Percentiles rank a stretch among this genome's conserved stretches.
These are phyloP conservation scores for Allomyces macrogynus DNA, from an alignment of 192 early-diverging fungal species.

Conservation along the genomic window DNA sequence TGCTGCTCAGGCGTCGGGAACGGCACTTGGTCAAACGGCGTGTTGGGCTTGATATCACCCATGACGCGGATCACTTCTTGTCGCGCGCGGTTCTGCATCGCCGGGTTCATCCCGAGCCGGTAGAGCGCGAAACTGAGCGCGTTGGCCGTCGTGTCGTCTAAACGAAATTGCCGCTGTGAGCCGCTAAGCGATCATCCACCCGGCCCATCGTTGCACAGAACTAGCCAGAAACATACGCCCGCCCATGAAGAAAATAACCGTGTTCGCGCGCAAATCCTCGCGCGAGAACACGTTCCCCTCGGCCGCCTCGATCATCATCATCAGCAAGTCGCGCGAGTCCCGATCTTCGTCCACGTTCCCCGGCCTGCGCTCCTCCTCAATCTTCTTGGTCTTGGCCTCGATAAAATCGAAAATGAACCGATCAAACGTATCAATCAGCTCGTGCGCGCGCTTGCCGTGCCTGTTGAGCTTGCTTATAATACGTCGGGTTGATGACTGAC, in stretches of 20 bases:
- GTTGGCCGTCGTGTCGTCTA: conserved; percentile 28
- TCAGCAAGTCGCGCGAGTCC: conserved; percentile 9
- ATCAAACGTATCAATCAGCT: no score
- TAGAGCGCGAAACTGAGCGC: conserved; percentile 27
- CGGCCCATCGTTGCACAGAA: no score
- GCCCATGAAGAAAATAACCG: conserved; percentile 28
- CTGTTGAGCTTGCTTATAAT: conserved; percentile 15
- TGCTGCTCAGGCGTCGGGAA: not conserved
- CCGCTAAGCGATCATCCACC: no score
- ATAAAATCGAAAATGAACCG: conserved; percentile 17
- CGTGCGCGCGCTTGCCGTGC: no score
- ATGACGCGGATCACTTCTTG: conserved; percentile 26
- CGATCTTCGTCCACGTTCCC: conserved; percentile 4
- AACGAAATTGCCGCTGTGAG: no score
- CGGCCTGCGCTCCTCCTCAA: not conserved
- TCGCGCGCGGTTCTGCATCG: conserved; percentile 32
- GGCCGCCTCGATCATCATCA: conserved; percentile 10
- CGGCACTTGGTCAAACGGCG: not conserved
- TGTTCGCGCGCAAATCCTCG: conserved; percentile 17
- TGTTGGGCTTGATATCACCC: conserved; percentile 16
- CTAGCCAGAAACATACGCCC: not conserved
- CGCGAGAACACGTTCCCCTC: not conserved
- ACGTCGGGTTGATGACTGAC: conserved; percentile 13
- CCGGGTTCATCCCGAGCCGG: conserved; percentile 18
- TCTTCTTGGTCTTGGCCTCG: conserved; percentile 12